Base-by-base conservation (phyloP, 2,329 filamentous ascomycete genomes). In the Exophiala calicioides region DNA sequence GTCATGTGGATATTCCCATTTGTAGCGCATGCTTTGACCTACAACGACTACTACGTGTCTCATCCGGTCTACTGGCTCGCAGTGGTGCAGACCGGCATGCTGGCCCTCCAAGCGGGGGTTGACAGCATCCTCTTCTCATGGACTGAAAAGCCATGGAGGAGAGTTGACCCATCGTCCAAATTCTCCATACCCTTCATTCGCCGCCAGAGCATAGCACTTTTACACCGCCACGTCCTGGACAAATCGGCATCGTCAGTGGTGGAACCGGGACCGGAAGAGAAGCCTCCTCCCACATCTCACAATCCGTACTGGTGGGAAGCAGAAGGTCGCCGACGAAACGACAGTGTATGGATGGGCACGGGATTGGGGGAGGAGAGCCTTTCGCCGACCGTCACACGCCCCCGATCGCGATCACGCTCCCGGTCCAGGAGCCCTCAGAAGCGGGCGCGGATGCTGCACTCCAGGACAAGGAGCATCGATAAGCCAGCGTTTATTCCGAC, bases 1-100 rank as follows among this genome's bases (percentile, higher is more conserved):
- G 65, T 80, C 3, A 79, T 88, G 55, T 91, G 87, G 87, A 67
- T 85, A 3, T 68, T 86, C 5, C 86, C 87, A 0, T 87, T 90
- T 57, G 68, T 83, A 2, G 73, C 74, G 2, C 84, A 90, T 62
- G 72, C 81, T 38, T 66, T 82, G 38, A 75, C 74, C 42, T 86
- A 82, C 65, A 71, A 73, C 52, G 70, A 81, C 37, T 60, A 68
- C 38, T 78, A 70, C 44, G 76, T 71, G 5, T 55, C 62, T 12
- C 63, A 77, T 36, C 77, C 77, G 1, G 74, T 85, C 0, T 82
- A 79, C 53, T 73, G 68, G 42, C 66, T 90, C 35, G 69, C 73
- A 8, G 62, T 82, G 5, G 59, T 80, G 18, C 74, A 72, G 51
- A 74, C 81, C 3, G 68, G 82, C 36, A 85, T 75, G 58, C 62